Base-by-base conservation (phyloP, 2,329 filamentous ascomycete species). In the Penicillium carneum region DNA sequence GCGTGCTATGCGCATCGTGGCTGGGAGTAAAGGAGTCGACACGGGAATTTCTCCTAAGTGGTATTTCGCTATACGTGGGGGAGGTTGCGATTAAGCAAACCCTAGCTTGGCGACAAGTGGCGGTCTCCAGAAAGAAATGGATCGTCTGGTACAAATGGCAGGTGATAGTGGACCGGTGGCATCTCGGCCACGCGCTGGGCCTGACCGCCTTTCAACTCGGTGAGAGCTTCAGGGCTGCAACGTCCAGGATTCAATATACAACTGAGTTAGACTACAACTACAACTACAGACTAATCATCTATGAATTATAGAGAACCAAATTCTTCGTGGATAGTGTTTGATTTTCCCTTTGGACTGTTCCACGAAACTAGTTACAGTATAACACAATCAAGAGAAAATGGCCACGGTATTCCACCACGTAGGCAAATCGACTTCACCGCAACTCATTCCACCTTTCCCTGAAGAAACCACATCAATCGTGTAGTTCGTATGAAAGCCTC, bases 341-440 rank as follows among this genome's bases (percentile, higher is more conserved):
- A 63, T 67, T 69, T 67, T 58, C 61, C 57, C 64, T 65, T 42
- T 65, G 26, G 57, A 68, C 61, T 52, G 62, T 57, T 61, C 61
- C 58, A 65, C 50, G 53, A 43, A 67, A 45, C 62, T 67, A 69
- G 61, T 59, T 65, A 69, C 63, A 68, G 58, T 65, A 65, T 50
- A 66, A 61, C 51, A 62, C 56, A 39, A 53, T 59, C 54, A 62
- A 64, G 62, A 62, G 59, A 63, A 62, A 63, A 70, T 60, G 63
- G 61, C 62, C 64, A 48, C 58, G 54, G 43, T 63, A 58, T 14
- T 53, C 39, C 55, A 57, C 36, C 51, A 38, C 42, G 34, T 39
- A 51, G 29, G 31, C 38, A 62, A 34, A 42, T n/a, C 34, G 55
- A 39, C 41, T 60, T 57, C 56, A 38, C 43, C 39, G 52, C 51